Evolutionary conservation across 345 rosid species (phyloP).

Genomic region (Passiflora organensis): DNA sequence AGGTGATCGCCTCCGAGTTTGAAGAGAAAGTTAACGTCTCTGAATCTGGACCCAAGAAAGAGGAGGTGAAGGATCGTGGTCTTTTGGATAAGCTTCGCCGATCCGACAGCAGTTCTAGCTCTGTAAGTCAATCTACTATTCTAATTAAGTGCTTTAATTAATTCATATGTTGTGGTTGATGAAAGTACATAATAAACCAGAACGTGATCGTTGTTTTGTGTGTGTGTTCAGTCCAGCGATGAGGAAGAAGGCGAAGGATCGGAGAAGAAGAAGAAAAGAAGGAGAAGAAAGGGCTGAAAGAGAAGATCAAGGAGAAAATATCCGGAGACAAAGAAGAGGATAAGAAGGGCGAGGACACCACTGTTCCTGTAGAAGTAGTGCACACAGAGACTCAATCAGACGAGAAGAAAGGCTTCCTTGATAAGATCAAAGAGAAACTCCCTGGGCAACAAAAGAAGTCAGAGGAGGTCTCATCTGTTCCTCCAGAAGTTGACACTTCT

Average conservation of each 20-base stretch:
- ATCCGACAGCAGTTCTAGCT: constrained; percentile 74
- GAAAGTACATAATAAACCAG: too few species aligned
- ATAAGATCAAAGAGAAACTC: constrained; percentile 59
- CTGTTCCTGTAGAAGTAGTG: constrained; percentile 8
- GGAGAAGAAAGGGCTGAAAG: constrained; percentile 53
- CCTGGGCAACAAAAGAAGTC: constrained; percentile 43
- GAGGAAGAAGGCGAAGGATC: constrained; percentile 69
- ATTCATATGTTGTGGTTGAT: too few species aligned
- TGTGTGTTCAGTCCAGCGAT: constrained; percentile 56
- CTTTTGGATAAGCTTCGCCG: constrained; percentile 70
- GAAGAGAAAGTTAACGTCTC: constrained; percentile 61
- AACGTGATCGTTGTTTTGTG: not conserved
- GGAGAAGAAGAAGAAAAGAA: constrained; percentile 55
- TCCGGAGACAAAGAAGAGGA: constrained; percentile 31
- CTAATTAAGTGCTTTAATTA: too few species aligned
- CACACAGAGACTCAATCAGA: constrained; percentile 15
- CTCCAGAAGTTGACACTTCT: constrained; percentile 1
- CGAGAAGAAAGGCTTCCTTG: constrained; percentile 59
- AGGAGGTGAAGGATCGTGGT: constrained; percentile 43
- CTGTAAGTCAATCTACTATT: constrained; percentile 73
- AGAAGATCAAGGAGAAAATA: constrained; percentile 44
- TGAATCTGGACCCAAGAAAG: constrained; percentile 18
- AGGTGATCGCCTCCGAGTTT: constrained; percentile 49
- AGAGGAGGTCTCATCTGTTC: constrained; percentile 3
- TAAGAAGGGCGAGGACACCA: constrained; percentile 10